Percentiles rank a stretch among this genome's conserved stretches.
Conservation (phyloP, 179 eudicot species). For the Beta corolliflora region DNA sequence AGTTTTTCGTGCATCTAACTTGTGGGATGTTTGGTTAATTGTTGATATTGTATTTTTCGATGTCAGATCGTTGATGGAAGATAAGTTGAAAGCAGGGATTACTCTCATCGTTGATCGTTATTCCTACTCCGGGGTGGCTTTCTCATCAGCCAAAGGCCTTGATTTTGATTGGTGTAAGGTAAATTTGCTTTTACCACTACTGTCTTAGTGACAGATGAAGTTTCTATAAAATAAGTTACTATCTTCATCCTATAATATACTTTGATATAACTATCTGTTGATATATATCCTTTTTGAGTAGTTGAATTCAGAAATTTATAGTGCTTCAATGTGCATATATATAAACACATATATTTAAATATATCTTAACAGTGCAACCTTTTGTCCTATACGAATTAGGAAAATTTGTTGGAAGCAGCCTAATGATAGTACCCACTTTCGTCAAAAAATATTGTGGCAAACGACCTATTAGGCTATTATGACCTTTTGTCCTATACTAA, state of each 20-base stretch:
- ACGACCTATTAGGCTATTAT: too few species aligned
- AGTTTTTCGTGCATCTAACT: neutral
- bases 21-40: neutral
- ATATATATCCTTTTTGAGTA: neutral
- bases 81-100: conserved; percentile 75
- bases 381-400: too few species aligned
- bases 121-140: conserved; percentile 96
- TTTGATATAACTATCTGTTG: neutral
- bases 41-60: conserved; percentile 6
- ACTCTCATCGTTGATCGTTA: conserved; percentile 95
- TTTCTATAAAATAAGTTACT: neutral
- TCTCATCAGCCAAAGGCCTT: conserved; percentile 95
- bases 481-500: too few species aligned
- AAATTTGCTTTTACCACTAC: neutral
- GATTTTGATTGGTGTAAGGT: conserved; percentile 93
- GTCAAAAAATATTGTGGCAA: too few species aligned
- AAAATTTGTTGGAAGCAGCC: too few species aligned
- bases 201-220: neutral
- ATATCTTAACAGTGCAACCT: neutral
- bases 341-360: too few species aligned
- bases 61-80: conserved; percentile 74
- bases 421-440: too few species aligned
- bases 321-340: neutral
- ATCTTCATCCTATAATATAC: neutral
- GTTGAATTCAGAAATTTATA: too few species aligned